Evolutionary conservation across 495 filamentous ascomycete species (phyloP).

Genomic region (Aspergillus leporis): DNA sequence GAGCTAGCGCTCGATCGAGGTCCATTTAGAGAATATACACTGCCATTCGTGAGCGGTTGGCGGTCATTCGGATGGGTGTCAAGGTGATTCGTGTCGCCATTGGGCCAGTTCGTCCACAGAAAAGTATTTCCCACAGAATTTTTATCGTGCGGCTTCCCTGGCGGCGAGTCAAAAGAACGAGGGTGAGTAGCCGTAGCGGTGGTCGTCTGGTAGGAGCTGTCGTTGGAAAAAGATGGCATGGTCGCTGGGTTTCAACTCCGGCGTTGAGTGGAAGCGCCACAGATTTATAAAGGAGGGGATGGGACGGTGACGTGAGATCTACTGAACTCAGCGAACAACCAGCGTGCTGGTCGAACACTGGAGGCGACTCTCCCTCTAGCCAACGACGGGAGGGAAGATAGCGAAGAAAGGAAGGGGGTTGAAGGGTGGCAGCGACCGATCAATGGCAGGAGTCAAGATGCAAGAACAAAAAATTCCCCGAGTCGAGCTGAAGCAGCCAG

Average conservation of each 20-base stretch:
- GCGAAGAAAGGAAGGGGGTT: constrained; percentile 12
- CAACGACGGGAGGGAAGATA: constrained; percentile 7
- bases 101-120: constrained; percentile 50
- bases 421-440: constrained; percentile 7
- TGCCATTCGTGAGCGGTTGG: constrained; percentile 40
- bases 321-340: constrained; percentile 21
- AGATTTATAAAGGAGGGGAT: constrained; percentile 6
- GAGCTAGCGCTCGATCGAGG: constrained; percentile 50
- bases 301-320: constrained; percentile 37
- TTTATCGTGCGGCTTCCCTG: constrained; percentile 49
- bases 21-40: constrained; percentile 48
- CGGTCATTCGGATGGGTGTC: constrained; percentile 39
- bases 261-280: neutral
- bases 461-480: constrained; percentile 12
- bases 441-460: constrained; percentile 11
- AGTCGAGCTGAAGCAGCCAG: constrained; percentile 22
- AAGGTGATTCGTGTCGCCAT: constrained; percentile 39
- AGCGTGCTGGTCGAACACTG: constrained; percentile 4
- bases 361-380: neutral
- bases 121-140: constrained; percentile 48
- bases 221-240: constrained; percentile 48
- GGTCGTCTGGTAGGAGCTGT: constrained; percentile 36
- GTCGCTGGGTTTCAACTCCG: constrained; percentile 14
- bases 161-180: constrained; percentile 40
- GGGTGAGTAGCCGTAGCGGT: constrained; percentile 37